Evolutionary conservation across 2,329 filamentous ascomycete genomes (phyloP).

Genomic region (Kalmusia sp.): DNA sequence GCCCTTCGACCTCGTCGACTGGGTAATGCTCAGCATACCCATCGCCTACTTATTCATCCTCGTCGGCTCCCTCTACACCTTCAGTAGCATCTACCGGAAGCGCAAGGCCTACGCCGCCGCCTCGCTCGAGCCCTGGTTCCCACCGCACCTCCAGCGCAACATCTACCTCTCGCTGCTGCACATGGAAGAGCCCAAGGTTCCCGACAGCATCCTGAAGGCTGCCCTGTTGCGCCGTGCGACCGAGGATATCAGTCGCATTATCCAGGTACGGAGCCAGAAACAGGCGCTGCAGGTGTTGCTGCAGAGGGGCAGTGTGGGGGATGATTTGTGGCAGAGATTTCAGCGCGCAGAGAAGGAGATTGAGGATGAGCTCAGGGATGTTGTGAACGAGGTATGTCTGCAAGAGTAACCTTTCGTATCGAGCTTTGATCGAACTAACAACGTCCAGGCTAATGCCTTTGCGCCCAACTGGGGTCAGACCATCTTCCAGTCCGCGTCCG

Average conservation of each 20-base stretch:
- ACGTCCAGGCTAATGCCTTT: constrained; percentile 82
- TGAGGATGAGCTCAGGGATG: constrained; percentile 93
- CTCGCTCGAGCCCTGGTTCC: constrained; percentile 93
- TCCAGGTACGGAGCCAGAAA: constrained; percentile 88
- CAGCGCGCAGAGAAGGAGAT: constrained; percentile 94
- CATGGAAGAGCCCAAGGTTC: constrained; percentile 73
- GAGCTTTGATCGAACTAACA: constrained; percentile 22
- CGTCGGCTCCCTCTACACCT: constrained; percentile 85
- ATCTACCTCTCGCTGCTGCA: constrained; percentile 93
- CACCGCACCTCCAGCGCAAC: constrained; percentile 87
- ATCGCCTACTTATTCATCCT: constrained; percentile 90
- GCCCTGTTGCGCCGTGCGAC: constrained; percentile 87
- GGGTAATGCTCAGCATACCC: constrained; percentile 84
- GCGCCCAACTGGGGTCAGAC: constrained; percentile 87
- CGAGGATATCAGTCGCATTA: constrained; percentile 91
- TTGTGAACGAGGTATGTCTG: constrained; percentile 80
- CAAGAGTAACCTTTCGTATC: not conserved
- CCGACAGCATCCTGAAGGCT: constrained; percentile 85
- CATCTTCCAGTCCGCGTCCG: constrained; percentile 97
- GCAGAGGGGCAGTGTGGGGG: constrained; percentile 90
- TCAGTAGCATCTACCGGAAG: constrained; percentile 91
- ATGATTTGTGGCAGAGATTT: constrained; percentile 95
- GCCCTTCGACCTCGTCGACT: constrained; percentile 66
- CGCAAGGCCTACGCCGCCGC: constrained; percentile 82
- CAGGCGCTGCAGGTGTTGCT: constrained; percentile 82